Conservation (phyloP, 331 rosid genomes). For the Cydonia oblonga region DNA sequence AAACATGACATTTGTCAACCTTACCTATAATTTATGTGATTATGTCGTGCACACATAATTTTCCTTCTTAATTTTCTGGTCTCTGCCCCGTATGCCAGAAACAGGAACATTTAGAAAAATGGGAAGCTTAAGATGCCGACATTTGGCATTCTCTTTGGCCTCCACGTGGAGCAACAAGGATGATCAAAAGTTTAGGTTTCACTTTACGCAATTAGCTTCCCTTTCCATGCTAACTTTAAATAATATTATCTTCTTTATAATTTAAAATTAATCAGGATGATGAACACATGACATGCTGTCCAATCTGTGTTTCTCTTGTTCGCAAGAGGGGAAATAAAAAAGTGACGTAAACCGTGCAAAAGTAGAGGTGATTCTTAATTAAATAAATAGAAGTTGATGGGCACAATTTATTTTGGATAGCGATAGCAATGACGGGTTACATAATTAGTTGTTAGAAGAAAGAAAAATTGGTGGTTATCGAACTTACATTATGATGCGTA, state of each 20-base stretch:
- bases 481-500: too few relatives aligned
- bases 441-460: too few relatives aligned
- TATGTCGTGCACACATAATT: neutral
- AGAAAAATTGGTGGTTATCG: too few relatives aligned
- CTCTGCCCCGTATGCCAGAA: neutral
- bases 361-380: neutral
- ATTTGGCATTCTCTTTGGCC: neutral
- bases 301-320: neutral
- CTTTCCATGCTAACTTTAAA: neutral
- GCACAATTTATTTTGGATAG: too few relatives aligned
- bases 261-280: neutral
- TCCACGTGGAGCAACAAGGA: conserved; percentile 20
- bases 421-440: too few relatives aligned
- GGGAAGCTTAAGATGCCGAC: neutral
- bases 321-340: neutral
- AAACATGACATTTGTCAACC: conserved; percentile 5
- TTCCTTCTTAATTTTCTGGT: neutral
- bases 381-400: too few relatives aligned
- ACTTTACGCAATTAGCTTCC: neutral
- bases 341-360: neutral
- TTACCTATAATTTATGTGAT: neutral
- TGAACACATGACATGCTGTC: neutral
- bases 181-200: neutral
- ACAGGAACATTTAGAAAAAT: neutral
- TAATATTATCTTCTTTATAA: neutral